Conservation (phyloP, 2,329 filamentous ascomycete species). For the Clarireedia sp. region DNA sequence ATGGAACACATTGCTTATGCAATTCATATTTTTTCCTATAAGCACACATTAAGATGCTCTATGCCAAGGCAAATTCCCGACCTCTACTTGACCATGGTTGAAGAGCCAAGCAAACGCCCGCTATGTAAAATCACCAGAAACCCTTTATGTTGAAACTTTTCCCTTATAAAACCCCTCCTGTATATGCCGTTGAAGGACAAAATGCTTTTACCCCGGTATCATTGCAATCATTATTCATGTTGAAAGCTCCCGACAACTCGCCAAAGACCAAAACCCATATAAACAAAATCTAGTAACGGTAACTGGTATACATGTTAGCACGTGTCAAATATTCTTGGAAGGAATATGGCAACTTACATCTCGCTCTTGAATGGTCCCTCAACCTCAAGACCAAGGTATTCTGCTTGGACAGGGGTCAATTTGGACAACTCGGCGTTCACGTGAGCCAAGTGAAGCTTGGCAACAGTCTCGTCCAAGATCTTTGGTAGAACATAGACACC, state of each 20-base stretch:
- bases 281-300: slow-evolving; percentile 29
- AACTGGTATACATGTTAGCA: slow-evolving; percentile 21
- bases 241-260: slow-evolving; percentile 27
- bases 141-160: slow-evolving; percentile 32
- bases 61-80: slow-evolving; percentile 26
- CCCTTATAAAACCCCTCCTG: slow-evolving; percentile 18
- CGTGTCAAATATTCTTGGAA: neutral
- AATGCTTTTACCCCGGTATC: slow-evolving; percentile 44
- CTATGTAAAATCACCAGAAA: slow-evolving; percentile 21
- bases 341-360: slow-evolving; percentile 50
- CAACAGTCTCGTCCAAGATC: slow-evolving; percentile 98
- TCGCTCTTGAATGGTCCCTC: slow-evolving; percentile 97
- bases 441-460: slow-evolving; percentile 84
- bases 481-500: slow-evolving; percentile 97
- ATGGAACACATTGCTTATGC: slow-evolving; percentile 7
- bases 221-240: slow-evolving; percentile 47
- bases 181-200: slow-evolving; percentile 56
- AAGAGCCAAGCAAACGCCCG: slow-evolving; percentile 33
- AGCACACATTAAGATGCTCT: slow-evolving; percentile 18
- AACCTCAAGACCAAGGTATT: slow-evolving; percentile 80
- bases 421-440: slow-evolving; percentile 89
- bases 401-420: slow-evolving; percentile 78
- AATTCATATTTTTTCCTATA: slow-evolving; percentile 10
- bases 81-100: slow-evolving; percentile 32
- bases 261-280: slow-evolving; percentile 18